Conservation (phyloP, 768 basidiomycete species). For the Cystobasidium ongulense region DNA sequence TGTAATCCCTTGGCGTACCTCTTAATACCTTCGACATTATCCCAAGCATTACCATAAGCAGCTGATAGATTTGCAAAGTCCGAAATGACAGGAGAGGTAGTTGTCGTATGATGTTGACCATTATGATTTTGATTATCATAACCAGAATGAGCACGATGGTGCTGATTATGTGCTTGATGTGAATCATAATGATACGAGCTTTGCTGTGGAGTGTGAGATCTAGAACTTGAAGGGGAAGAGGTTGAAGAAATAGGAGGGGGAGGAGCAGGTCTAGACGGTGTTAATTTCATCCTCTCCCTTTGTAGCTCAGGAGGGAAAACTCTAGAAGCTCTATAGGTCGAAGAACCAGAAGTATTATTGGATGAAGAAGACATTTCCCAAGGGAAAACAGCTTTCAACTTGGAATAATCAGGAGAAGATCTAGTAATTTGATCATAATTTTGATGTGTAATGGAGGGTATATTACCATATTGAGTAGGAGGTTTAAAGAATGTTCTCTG, state of each 20-base stretch:
- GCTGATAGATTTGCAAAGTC: slow-evolving; percentile 55
- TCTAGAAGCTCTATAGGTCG: neutral
- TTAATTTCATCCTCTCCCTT: neutral
- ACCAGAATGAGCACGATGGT: neutral
- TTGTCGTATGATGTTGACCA: neutral
- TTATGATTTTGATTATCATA: neutral
- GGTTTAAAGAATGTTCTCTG: slow-evolving; percentile 55
- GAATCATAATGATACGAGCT: neutral
- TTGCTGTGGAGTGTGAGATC: neutral
- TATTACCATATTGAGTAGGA: slow-evolving; percentile 57
- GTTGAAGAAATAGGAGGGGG: slow-evolving; percentile 44
- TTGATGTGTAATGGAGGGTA: slow-evolving; percentile 65
- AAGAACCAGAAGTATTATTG: slow-evolving; percentile 1
- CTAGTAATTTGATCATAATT: slow-evolving; percentile 44
- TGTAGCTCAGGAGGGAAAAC: slow-evolving; percentile 1
- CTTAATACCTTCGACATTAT: slow-evolving; percentile 68
- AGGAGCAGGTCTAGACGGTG: slow-evolving; percentile 32
- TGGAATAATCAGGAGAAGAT: slow-evolving; percentile 60
- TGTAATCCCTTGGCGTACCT: slow-evolving; percentile 54
- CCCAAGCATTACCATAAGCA: slow-evolving; percentile 75
- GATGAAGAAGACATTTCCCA: slow-evolving; percentile 57
- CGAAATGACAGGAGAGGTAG: slow-evolving; percentile 4
- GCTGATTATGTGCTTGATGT: neutral
- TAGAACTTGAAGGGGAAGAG: neutral
- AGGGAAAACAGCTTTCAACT: slow-evolving; percentile 77